Conservation (phyloP, 2,329 filamentous ascomycete species). For the Tympanopsis confertula region DNA sequence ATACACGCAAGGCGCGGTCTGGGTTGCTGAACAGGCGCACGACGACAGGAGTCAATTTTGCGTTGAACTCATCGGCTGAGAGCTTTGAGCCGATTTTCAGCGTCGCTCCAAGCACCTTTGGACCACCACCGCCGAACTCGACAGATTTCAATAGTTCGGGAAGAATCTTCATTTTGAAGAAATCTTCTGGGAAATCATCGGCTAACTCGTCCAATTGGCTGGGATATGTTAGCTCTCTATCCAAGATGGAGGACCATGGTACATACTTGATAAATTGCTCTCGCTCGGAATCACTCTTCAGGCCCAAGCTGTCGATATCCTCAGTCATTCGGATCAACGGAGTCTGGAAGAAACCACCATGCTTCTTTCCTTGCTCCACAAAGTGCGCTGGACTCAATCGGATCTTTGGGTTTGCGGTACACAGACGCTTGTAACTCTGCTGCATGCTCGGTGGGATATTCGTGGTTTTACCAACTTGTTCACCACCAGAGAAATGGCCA, state of each 20-base stretch:
- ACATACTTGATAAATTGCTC: slow-evolving; percentile 64
- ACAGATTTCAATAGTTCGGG: slow-evolving; percentile 95
- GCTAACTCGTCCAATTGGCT: slow-evolving; percentile 69
- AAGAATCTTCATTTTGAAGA: slow-evolving; percentile 93
- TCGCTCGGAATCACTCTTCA: slow-evolving; percentile 75
- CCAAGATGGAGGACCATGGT: neutral
- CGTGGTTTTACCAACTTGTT: slow-evolving; percentile 77
- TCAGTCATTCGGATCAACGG: slow-evolving; percentile 85
- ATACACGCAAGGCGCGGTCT: slow-evolving; percentile 84
- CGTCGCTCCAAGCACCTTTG: slow-evolving; percentile 77
- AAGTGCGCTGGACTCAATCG: slow-evolving; percentile 76
- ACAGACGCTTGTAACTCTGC: slow-evolving; percentile 76
- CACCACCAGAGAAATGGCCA: slow-evolving; percentile 62
- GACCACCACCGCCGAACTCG: slow-evolving; percentile 93
- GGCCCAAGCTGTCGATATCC: slow-evolving; percentile 80
- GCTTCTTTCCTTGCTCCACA: slow-evolving; percentile 74
- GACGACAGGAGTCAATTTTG: slow-evolving; percentile 73
- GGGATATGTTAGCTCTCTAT: neutral
- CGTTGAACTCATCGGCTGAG: slow-evolving; percentile 78
- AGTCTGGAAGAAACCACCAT: slow-evolving; percentile 82
- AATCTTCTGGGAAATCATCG: slow-evolving; percentile 93
- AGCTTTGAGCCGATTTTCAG: slow-evolving; percentile 86
- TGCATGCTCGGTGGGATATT: slow-evolving; percentile 81
- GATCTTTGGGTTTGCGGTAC: slow-evolving; percentile 80
- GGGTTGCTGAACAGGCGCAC: slow-evolving; percentile 81